These are phyloP conservation scores for Metarhizium sp. DNA, from an alignment of 2,329 filamentous ascomycete species.

Conservation along the genomic window DNA sequence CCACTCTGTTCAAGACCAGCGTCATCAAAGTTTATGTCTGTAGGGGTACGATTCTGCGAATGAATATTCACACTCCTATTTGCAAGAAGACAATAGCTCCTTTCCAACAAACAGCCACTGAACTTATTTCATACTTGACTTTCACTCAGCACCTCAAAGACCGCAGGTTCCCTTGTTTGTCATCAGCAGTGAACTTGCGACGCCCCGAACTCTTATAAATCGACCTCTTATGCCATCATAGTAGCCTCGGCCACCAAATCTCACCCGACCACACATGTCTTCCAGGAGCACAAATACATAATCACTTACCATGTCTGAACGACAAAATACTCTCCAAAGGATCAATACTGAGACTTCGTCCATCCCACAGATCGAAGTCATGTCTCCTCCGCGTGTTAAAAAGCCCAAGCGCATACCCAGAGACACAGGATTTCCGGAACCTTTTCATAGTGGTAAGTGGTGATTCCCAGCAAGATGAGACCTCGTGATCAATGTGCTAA, in stretches of 20 bases:
- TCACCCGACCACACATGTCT: not conserved
- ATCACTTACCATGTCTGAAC: constrained; percentile 4
- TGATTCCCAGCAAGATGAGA: not conserved
- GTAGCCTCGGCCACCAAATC: not conserved
- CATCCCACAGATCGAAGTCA: constrained; percentile 16
- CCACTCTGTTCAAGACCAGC: not conserved
- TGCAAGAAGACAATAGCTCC: not conserved
- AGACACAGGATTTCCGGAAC: constrained; percentile 44
- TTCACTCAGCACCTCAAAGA: not conserved
- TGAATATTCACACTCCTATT: constrained; percentile 1
- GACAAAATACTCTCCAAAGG: not conserved
- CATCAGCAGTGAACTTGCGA: not conserved
- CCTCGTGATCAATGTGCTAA: not conserved
- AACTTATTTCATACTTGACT: not conserved
- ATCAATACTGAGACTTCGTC: constrained; percentile 1
- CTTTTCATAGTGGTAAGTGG: constrained; percentile 35
- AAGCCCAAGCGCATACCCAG: constrained; percentile 18
- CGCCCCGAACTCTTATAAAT: not conserved
- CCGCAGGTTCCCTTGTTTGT: not conserved
- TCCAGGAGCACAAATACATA: not conserved
- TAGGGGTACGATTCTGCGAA: not conserved
- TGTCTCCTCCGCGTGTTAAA: constrained; percentile 15
- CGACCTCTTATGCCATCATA: not conserved
- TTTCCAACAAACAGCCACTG: not conserved
- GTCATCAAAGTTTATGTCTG: not conserved